Percentiles rank a stretch among this genome's conserved stretches.
phyloP scores from a whole-genome alignment of 805 yeast genomes.

The Saccharomycopsis fodiens region DNA sequence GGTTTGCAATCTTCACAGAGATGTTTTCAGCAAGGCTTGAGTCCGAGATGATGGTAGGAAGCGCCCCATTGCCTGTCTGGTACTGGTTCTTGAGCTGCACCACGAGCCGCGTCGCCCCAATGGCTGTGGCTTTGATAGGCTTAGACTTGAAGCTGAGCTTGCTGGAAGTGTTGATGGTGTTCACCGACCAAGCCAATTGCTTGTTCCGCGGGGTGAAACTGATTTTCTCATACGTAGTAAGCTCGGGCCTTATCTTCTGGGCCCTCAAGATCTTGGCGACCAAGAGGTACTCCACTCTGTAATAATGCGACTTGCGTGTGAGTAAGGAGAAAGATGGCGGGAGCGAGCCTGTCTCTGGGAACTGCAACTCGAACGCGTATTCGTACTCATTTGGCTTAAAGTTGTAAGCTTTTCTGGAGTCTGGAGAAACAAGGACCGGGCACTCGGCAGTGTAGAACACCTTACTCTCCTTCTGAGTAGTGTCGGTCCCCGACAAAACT shows the following conservation, averaged over 20 bases:
- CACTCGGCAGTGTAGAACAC: neutral
- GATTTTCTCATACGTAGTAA: neutral
- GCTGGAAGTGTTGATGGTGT: neutral
- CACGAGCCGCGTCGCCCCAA: neutral
- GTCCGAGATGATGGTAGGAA: neutral
- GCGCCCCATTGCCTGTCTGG: neutral
- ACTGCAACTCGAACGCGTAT: neutral
- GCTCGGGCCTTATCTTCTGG: neutral
- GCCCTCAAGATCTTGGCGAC: neutral
- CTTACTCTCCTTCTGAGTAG: neutral
- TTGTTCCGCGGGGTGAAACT: neutral
- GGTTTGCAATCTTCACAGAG: too few species aligned
- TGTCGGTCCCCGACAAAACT: neutral
- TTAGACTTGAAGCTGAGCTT: too few species aligned
- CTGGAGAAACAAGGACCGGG: neutral
- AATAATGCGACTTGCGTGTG: neutral
- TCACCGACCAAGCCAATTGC: neutral
- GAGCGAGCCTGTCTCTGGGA: neutral
- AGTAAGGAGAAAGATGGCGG: constrained; percentile 5
- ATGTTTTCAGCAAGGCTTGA: neutral
- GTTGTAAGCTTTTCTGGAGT: neutral
- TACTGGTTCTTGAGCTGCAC: neutral
- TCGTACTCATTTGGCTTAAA: neutral
- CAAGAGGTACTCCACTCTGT: neutral
- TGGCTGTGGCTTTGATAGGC: too few species aligned